Evolutionary conservation across 225 moss, liverwort and hornwort genomes (phyloP).

Genomic region (Neckera pumila): DNA sequence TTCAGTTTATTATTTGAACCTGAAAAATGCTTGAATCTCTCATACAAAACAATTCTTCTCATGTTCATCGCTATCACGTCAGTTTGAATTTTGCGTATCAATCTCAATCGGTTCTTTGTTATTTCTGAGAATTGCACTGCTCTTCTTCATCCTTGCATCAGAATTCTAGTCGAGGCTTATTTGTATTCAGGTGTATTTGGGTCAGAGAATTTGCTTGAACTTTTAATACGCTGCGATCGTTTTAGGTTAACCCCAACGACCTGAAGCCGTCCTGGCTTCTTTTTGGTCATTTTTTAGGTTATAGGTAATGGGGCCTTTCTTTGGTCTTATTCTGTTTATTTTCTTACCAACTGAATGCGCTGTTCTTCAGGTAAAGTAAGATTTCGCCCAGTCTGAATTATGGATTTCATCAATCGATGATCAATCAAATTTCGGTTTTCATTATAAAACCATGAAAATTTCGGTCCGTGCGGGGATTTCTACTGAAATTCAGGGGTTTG

Average conservation of each 20-base stretch:
- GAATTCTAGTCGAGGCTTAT: not conserved
- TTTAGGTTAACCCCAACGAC: too few relatives aligned
- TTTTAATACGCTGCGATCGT: not conserved
- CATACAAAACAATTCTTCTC: not conserved
- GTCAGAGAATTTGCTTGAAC: not conserved
- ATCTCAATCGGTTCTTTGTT: not conserved
- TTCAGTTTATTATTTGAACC: not conserved
- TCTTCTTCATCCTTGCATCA: not conserved
- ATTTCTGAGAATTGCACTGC: not conserved
- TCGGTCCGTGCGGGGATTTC: not conserved
- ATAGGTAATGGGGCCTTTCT: not conserved
- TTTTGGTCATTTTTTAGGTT: not conserved
- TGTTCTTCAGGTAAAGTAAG: not conserved
- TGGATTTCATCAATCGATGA: not conserved
- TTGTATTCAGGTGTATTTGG: not conserved
- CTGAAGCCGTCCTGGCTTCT: not conserved
- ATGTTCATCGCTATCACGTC: too few relatives aligned
- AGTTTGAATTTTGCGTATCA: not conserved
- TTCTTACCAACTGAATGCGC: not conserved
- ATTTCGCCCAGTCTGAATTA: not conserved
- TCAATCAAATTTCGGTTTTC: not conserved
- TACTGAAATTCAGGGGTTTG: not conserved
- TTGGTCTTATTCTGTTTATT: not conserved
- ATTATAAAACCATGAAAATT: not conserved
- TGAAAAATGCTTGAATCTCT: not conserved